A percentile compares a stretch with the other conserved stretches of the same genome.
These are phyloP conservation scores for Neurospora sublineolata DNA, from an alignment of 495 filamentous ascomycete genomes.

Conservation along the genomic window DNA sequence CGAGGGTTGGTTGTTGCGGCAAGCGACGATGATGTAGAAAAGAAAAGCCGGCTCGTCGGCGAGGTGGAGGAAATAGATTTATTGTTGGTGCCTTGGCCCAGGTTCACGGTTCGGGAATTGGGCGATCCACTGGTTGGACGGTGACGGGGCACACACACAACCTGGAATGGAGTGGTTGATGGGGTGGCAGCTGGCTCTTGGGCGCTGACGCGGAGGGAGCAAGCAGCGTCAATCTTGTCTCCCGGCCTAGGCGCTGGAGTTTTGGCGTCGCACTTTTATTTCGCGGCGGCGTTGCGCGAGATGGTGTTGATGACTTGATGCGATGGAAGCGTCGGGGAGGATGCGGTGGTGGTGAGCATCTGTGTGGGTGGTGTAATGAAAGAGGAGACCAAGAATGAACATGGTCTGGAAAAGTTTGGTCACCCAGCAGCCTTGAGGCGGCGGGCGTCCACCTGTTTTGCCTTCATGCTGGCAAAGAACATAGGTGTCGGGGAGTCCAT, in stretches of 20 bases:
- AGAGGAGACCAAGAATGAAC: constrained; percentile 10
- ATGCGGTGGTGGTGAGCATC: constrained; percentile 17
- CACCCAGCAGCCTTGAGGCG: constrained; percentile 25
- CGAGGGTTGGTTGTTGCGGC: constrained; percentile 1
- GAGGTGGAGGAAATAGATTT: constrained; percentile 8
- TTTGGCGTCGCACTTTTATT: constrained; percentile 27
- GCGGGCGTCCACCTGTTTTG: constrained; percentile 28
- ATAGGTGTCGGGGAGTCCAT: constrained; percentile 16
- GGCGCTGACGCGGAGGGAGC: background rate
- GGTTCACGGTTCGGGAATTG: constrained; percentile 13
- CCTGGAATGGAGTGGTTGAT: constrained; percentile 13
- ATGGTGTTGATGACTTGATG: constrained; percentile 3
- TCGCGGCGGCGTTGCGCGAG: constrained; percentile 20
- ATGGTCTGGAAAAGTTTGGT: constrained; percentile 22
- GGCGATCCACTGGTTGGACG: constrained; percentile 19
- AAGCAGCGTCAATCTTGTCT: background rate
- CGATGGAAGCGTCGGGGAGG: constrained; percentile 10
- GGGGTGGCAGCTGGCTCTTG: background rate
- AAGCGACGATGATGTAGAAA: background rate
- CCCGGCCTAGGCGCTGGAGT: constrained; percentile 11
- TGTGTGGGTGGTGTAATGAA: constrained; percentile 11
- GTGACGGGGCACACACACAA: constrained; percentile 14
- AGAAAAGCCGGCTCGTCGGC: background rate
- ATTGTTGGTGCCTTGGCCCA: constrained; percentile 10
- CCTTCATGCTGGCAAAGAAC: constrained; percentile 29